Percentiles rank a stretch among this genome's conserved stretches.
These are phyloP conservation scores for Balamuthia mandrillaris DNA, from an alignment of 208 protist genomes.

Conservation along the genomic window DNA sequence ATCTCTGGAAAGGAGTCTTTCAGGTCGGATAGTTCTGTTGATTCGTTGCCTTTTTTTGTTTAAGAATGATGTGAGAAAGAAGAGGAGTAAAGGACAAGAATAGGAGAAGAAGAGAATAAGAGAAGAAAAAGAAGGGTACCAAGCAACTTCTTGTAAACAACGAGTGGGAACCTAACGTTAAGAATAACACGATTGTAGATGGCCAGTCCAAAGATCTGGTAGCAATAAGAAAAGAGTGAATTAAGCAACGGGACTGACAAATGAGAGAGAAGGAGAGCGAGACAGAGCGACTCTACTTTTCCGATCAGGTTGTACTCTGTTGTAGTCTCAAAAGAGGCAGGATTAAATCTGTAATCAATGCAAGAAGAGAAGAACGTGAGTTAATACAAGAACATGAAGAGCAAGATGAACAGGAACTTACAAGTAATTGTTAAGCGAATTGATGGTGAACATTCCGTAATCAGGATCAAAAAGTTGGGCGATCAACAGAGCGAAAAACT, in stretches of 20 bases:
- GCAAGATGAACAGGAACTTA: neutral
- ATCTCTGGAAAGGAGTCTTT: conserved; percentile 22
- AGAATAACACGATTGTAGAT: conserved; percentile 91
- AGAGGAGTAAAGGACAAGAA: neutral
- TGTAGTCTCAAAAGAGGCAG: conserved; percentile 57
- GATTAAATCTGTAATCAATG: conserved; percentile 79
- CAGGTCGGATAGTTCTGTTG: no score
- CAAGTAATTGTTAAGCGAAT: neutral
- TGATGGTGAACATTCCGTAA: conserved; percentile 74
- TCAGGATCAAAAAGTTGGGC: conserved; percentile 82
- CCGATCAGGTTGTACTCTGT: conserved; percentile 72
- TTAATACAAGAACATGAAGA: neutral
- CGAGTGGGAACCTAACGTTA: conserved; percentile 82
- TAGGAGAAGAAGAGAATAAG: conserved; percentile 62
- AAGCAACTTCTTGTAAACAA: conserved; percentile 82
- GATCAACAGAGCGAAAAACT: conserved; percentile 92
- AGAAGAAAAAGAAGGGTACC: conserved; percentile 61
- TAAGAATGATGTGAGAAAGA: neutral
- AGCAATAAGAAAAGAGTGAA: neutral
- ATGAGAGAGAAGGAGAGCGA: no score
- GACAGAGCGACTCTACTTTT: conserved; percentile 38
- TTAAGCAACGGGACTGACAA: no score
- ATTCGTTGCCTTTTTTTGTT: no score
- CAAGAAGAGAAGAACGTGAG: conserved; percentile 79
- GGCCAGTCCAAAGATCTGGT: conserved; percentile 82